Conservation (phyloP, 495 filamentous ascomycete genomes). For the Xylaria castorea region DNA sequence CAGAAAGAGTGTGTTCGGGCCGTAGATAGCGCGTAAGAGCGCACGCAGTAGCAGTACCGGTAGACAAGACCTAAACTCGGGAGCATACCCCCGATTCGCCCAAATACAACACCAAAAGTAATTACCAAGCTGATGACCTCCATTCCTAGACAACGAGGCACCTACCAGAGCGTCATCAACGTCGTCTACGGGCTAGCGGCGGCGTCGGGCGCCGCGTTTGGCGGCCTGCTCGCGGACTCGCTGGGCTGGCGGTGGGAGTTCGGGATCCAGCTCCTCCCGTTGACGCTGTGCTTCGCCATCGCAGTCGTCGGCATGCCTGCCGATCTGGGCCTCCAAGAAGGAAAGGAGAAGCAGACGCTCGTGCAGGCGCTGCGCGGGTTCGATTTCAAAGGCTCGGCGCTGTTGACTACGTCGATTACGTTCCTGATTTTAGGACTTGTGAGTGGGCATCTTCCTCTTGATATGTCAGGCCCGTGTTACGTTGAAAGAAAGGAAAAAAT, state of each 20-base stretch:
- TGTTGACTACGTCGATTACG: conserved; percentile 69
- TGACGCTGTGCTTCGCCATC: conserved; percentile 65
- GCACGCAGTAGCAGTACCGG: background rate
- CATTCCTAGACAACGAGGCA: conserved; percentile 58
- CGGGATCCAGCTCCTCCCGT: conserved; percentile 69
- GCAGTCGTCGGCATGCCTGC: conserved; percentile 64
- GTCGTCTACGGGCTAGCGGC: conserved; percentile 66
- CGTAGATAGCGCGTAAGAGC: background rate
- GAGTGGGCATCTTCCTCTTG: conserved; percentile 30
- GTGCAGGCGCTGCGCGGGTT: conserved; percentile 67
- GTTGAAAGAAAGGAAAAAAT: too few relatives aligned
- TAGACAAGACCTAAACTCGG: background rate
- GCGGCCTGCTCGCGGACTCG: conserved; percentile 74
- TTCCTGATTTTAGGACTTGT: conserved; percentile 74
- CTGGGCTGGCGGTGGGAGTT: conserved; percentile 78
- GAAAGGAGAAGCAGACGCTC: conserved; percentile 51
- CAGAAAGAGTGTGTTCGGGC: too few relatives aligned
- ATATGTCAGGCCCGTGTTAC: background rate
- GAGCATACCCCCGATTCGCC: background rate
- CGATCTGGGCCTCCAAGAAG: conserved; percentile 63
- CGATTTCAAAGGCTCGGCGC: conserved; percentile 69
- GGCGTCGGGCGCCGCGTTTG: conserved; percentile 73
- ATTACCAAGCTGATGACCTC: background rate
- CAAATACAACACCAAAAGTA: background rate
- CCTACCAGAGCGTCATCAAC: conserved; percentile 81